Evolutionary conservation across 305 asterid genomes (phyloP).

Genomic region (Ilex paraguariensis): DNA sequence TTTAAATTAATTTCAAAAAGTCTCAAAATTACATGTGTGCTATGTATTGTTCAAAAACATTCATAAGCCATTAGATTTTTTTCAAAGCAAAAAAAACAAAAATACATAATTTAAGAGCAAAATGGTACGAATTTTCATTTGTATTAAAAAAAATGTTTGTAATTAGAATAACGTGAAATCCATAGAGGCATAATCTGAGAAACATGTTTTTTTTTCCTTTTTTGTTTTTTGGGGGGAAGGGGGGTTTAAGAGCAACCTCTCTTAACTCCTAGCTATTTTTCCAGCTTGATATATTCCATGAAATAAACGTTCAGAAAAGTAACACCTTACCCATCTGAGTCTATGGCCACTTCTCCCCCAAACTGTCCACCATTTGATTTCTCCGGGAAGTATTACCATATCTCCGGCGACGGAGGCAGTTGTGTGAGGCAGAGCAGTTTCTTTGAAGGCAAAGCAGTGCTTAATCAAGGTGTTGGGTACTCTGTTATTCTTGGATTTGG

Average conservation of each 20-base stretch:
- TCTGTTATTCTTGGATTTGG: slow-evolving; percentile 93
- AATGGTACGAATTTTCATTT: no score
- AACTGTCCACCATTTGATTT: slow-evolving; percentile 48
- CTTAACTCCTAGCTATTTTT: slow-evolving; percentile 3
- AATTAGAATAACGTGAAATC: no score
- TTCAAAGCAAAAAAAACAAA: no score
- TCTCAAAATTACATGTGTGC: no score
- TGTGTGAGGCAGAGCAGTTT: slow-evolving; percentile 70
- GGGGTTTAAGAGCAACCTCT: slow-evolving; percentile 11
- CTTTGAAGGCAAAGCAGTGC: slow-evolving; percentile 71
- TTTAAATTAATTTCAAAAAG: no score
- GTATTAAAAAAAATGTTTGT: no score
- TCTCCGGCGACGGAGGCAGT: slow-evolving; percentile 28
- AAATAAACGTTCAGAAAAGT: slow-evolving; percentile 1
- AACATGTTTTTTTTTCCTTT: no score
- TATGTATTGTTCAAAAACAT: no score
- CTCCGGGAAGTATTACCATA: slow-evolving; percentile 57
- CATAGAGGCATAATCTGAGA: no score
- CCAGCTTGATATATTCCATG: slow-evolving; percentile 9
- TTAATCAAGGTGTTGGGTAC: slow-evolving; percentile 79
- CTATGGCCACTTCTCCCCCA: slow-evolving; percentile 41
- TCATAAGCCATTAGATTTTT: no score
- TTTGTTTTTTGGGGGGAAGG: no score
- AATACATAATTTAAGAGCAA: no score
- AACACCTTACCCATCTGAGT: not conserved